Evolutionary conservation across 164 flowering plant species (phyloP).

Genomic region (Paratinospora sagittata): DNA sequence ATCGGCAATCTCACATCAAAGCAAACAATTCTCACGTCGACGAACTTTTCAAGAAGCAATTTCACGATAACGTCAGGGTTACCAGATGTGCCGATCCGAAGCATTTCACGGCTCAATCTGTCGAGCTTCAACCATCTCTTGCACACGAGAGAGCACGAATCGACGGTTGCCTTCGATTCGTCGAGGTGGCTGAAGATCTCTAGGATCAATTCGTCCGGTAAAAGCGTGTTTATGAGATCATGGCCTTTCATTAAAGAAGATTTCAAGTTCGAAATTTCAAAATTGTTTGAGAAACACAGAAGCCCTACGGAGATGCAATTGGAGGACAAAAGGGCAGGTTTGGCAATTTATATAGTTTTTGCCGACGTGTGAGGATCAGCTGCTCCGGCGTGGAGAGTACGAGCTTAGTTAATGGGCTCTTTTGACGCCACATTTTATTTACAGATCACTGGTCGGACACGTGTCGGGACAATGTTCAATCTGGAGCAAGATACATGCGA

Average conservation of each 20-base stretch:
- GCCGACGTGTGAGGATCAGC: too few species aligned
- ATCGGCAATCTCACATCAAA: conserved; percentile 67
- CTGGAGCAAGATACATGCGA: too few species aligned
- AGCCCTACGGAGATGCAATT: too few species aligned
- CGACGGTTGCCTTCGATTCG: conserved; percentile 47
- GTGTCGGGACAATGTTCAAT: too few species aligned
- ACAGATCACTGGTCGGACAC: too few species aligned
- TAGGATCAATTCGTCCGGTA: conserved; percentile 73
- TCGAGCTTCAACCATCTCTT: conserved; percentile 75
- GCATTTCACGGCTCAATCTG: conserved; percentile 55
- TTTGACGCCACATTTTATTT: too few species aligned
- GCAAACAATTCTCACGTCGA: conserved; percentile 39
- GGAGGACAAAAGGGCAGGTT: too few species aligned
- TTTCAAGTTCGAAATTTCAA: not conserved
- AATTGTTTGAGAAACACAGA: not conserved
- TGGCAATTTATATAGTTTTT: too few species aligned
- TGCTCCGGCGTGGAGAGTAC: too few species aligned
- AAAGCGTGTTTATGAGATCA: conserved; percentile 55
- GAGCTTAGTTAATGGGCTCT: too few species aligned
- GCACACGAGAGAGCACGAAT: conserved; percentile 84
- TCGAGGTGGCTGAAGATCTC: conserved; percentile 64
- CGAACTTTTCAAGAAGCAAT: conserved; percentile 45
- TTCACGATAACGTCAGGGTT: conserved; percentile 46
- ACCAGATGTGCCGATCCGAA: conserved; percentile 74
- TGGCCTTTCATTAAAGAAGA: conserved; percentile 28